Base-by-base conservation (phyloP, 208 protist genomes). In the Histomonas meleagridis region DNA sequence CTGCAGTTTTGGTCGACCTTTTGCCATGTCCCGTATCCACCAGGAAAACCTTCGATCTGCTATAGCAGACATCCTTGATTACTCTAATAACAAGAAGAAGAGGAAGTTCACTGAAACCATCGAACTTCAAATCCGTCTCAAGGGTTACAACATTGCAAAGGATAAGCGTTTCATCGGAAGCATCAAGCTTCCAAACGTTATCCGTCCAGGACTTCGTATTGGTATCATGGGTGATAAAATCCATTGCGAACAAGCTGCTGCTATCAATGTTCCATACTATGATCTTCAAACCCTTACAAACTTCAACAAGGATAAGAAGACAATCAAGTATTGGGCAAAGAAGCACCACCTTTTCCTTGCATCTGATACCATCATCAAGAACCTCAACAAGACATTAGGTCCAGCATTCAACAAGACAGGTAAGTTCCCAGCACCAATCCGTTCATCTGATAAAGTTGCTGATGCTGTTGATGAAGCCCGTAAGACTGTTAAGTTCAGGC, bases 161-260 rank as follows among this genome's bases (percentile, higher is more conserved):
- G 98, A 99, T 96, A 99, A 99, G 96, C 98, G 98, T 97, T 99
- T 99, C 97, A 96, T 95, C 79, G 98, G 97, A 93, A 96, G 97
- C 90, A 92, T 98, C 81, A 95, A 96, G 91, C 97, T 99, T 49
- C 97, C 97, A 86, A 94, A 97, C 95, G 93, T 97, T 91, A 95
- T 96, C 95, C 94, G 96, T 95, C 86, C 94, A 93, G 95, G 97
- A 55, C 81, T 92, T 57, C 72, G 49, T 23, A 51, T 94, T 62
- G 99, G 97, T 95, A 94, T 99, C 91, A 94, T 99, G 79, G 98
- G 95, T 95, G 97, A 99, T 94, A 96, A 97, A 51, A 92, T 94
- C 55, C 97, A 99, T 94, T 96, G 96, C 94, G 97, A 99, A 92
- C 92, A 97, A 90, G 97, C 97, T 94, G 96, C 96, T 93, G 96